Conservation (phyloP, 306 rosid species). For the Astragalus glycyphyllos region DNA sequence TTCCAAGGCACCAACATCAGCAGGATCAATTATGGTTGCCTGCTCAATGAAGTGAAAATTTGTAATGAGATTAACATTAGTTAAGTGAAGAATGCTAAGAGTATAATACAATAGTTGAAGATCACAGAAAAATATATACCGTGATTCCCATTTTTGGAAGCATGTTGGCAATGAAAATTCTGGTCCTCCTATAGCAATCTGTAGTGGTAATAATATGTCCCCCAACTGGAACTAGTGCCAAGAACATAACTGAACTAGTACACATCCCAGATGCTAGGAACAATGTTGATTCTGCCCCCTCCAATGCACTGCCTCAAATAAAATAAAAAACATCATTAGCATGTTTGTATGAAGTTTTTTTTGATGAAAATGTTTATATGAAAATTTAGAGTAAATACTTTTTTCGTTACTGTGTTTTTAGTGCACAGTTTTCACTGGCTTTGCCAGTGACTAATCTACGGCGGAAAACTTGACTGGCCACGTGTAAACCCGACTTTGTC, state of each 20-base stretch:
- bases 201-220: conserved; percentile 91
- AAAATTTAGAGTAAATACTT: no score
- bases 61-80: not conserved
- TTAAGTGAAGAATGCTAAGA: no score
- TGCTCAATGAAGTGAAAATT: conserved; percentile 42
- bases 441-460: no score
- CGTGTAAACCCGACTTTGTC: no score
- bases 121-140: no score
- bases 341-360: not conserved
- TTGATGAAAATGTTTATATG: not conserved
- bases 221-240: conserved; percentile 92
- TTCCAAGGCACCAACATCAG: conserved; percentile 73
- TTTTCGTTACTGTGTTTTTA: no score
- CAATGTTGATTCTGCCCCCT: conserved; percentile 92
- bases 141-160: conserved; percentile 91
- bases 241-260: conserved; percentile 73
- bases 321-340: not conserved
- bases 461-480: no score
- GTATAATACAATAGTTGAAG: no score
- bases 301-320: conserved; percentile 65
- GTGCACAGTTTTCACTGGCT: no score
- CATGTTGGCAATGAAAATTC: conserved; percentile 75
- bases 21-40: conserved; percentile 87
- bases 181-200: conserved; percentile 89
- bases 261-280: conserved; percentile 91